Conservation (phyloP, 495 filamentous ascomycete species). For the Penicillium atrosanguineum region DNA sequence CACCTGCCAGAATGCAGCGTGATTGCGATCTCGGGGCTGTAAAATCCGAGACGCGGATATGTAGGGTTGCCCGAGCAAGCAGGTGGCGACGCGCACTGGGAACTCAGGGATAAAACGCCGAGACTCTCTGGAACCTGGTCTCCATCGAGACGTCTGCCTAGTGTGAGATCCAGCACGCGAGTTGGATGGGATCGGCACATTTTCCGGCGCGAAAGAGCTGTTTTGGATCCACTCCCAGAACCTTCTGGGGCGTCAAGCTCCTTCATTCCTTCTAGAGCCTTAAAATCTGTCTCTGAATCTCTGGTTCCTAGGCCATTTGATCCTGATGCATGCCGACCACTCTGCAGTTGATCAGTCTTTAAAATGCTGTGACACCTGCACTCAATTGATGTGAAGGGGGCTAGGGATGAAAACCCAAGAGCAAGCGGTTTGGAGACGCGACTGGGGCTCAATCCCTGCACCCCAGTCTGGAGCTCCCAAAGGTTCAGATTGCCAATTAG, state of each 20-base stretch:
- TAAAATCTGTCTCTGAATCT: not conserved
- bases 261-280: constrained; percentile 21
- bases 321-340: not conserved
- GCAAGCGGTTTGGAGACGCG: not conserved
- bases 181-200: constrained; percentile 13
- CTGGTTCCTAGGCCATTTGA: not conserved
- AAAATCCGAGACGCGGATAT: constrained; percentile 2
- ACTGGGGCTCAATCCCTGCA: not conserved
- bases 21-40: not conserved
- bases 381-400: not conserved
- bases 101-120: constrained; percentile 9
- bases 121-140: not conserved
- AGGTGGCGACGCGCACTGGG: constrained; percentile 14
- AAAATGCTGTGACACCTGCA: not conserved
- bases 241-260: constrained; percentile 13
- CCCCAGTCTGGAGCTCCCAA: not conserved
- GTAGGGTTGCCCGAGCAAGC: constrained; percentile 15
- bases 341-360: not conserved
- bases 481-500: constrained; percentile 17
- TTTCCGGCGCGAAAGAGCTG: constrained; percentile 12
- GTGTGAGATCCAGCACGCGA: constrained; percentile 11
- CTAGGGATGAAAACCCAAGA: not conserved
- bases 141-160: constrained; percentile 3
- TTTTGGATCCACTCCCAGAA: constrained; percentile 12
- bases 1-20: not conserved